Conservation (phyloP, 495 filamentous ascomycete genomes). For the Lentithecium fluviatile region DNA sequence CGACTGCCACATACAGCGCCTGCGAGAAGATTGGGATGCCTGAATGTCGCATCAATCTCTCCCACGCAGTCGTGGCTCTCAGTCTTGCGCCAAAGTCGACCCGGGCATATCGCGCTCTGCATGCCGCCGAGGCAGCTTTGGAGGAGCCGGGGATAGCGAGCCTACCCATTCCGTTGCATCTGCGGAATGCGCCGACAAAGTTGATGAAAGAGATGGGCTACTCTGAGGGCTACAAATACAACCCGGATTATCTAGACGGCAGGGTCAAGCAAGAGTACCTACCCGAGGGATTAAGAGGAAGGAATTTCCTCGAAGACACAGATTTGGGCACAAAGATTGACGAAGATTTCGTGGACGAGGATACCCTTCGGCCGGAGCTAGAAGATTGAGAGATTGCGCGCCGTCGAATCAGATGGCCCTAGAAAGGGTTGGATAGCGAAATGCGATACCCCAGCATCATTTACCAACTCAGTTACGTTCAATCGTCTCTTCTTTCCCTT, state of each 20-base stretch:
- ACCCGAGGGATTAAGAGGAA: slow-evolving; percentile 66
- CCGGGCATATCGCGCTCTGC: slow-evolving; percentile 77
- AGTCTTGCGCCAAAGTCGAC: slow-evolving; percentile 82
- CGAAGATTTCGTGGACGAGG: slow-evolving; percentile 48
- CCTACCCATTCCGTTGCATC: slow-evolving; percentile 78
- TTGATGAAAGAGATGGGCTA: slow-evolving; percentile 92
- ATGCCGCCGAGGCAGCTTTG: slow-evolving; percentile 71
- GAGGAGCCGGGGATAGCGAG: slow-evolving; percentile 75
- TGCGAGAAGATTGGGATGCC: slow-evolving; percentile 90
- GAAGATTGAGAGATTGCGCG: neutral
- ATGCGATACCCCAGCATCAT: slow-evolving; percentile 3
- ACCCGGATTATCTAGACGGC: slow-evolving; percentile 84
- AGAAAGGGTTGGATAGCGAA: neutral
- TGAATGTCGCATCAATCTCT: slow-evolving; percentile 88
- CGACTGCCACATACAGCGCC: slow-evolving; percentile 79
- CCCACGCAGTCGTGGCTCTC: slow-evolving; percentile 81
- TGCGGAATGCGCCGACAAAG: slow-evolving; percentile 86
- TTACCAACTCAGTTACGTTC: neutral
- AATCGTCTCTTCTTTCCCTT: too few relatives aligned
- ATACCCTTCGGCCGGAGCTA: slow-evolving; percentile 6
- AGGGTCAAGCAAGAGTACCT: slow-evolving; percentile 86
- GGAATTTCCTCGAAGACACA: slow-evolving; percentile 74
- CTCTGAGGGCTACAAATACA: slow-evolving; percentile 93
- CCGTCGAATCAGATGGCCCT: too few relatives aligned
- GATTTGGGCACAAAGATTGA: slow-evolving; percentile 81